Evolutionary conservation across 495 filamentous ascomycete species (phyloP).

Genomic region (Neurospora sp.): DNA sequence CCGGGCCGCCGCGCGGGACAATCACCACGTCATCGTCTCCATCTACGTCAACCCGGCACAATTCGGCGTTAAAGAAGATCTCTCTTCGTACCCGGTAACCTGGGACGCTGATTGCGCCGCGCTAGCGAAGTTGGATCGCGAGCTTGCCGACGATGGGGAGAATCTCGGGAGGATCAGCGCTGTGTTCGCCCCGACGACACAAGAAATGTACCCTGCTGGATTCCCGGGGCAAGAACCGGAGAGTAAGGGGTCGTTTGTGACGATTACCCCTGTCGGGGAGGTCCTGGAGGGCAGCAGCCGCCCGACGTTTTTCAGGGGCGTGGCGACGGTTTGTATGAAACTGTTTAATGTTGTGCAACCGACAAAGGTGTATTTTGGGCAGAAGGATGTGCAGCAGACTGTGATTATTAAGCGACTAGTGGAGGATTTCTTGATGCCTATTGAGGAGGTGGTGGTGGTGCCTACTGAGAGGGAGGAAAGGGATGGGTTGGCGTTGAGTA

Average conservation of each 20-base stretch:
- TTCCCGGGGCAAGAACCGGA: slow-evolving; percentile 72
- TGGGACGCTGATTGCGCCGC: slow-evolving; percentile 65
- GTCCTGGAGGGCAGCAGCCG: slow-evolving; percentile 74
- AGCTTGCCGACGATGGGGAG: slow-evolving; percentile 47
- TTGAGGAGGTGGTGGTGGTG: slow-evolving; percentile 61
- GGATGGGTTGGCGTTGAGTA: slow-evolving; percentile 89
- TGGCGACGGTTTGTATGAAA: slow-evolving; percentile 96
- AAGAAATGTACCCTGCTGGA: slow-evolving; percentile 76
- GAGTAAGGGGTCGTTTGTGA: slow-evolving; percentile 71
- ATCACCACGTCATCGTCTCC: slow-evolving; percentile 74
- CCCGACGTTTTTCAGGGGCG: slow-evolving; percentile 94
- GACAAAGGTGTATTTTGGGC: slow-evolving; percentile 90
- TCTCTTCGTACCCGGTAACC: slow-evolving; percentile 81
- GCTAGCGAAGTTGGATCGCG: slow-evolving; percentile 56
- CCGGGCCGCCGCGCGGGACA: slow-evolving; percentile 73
- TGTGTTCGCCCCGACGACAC: slow-evolving; percentile 74
- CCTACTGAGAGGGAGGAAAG: slow-evolving; percentile 56
- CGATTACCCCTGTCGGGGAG: slow-evolving; percentile 69
- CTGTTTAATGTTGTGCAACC: slow-evolving; percentile 79
- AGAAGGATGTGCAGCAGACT: slow-evolving; percentile 96
- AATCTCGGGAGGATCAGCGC: slow-evolving; percentile 62
- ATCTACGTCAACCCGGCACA: slow-evolving; percentile 96
- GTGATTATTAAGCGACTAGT: slow-evolving; percentile 82
- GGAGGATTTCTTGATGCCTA: slow-evolving; percentile 74
- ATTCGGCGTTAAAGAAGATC: slow-evolving; percentile 84